These are phyloP conservation scores for Gelatoporia subvermispora DNA, from an alignment of 768 basidiomycete genomes.

Conservation along the genomic window DNA sequence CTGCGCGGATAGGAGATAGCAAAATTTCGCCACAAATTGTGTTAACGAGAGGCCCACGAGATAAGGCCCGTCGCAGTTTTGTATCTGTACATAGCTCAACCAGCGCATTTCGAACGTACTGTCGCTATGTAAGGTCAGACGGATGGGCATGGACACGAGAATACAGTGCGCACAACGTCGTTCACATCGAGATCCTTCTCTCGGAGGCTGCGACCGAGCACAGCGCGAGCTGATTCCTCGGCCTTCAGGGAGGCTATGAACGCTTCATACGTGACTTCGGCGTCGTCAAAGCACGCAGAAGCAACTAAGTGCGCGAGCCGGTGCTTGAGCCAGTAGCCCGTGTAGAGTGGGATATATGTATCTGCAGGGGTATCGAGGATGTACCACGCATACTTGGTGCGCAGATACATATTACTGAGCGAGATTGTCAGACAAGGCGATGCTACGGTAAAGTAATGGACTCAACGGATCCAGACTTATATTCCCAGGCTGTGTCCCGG, in stretches of 20 bases:
- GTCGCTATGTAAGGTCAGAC: constrained; percentile 28
- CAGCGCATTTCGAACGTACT: constrained; percentile 38
- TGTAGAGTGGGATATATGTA: constrained; percentile 42
- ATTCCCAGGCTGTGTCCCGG: constrained; percentile 17
- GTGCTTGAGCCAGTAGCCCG: constrained; percentile 45
- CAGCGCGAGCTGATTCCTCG: constrained; percentile 23
- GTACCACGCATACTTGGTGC: constrained; percentile 65
- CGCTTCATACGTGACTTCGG: not conserved
- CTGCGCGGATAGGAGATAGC: too few relatives aligned
- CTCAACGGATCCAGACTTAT: constrained; percentile 41
- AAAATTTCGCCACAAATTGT: constrained; percentile 11
- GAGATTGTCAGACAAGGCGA: not conserved
- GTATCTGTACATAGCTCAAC: constrained; percentile 35
- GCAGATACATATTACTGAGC: constrained; percentile 57
- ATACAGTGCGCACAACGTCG: constrained; percentile 39
- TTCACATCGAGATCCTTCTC: constrained; percentile 40
- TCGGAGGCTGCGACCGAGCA: constrained; percentile 41
- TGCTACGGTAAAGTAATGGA: not conserved
- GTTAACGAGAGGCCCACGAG: constrained; percentile 36
- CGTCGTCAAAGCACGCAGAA: constrained; percentile 10
- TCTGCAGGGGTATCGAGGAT: constrained; percentile 49
- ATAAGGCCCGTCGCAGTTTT: constrained; percentile 20
- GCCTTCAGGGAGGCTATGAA: constrained; percentile 24
- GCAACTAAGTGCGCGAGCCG: constrained; percentile 32
- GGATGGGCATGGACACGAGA: not conserved